Evolutionary conservation across 2,329 filamentous ascomycete genomes (phyloP).

Genomic region (Trichoderma endophyticum): DNA sequence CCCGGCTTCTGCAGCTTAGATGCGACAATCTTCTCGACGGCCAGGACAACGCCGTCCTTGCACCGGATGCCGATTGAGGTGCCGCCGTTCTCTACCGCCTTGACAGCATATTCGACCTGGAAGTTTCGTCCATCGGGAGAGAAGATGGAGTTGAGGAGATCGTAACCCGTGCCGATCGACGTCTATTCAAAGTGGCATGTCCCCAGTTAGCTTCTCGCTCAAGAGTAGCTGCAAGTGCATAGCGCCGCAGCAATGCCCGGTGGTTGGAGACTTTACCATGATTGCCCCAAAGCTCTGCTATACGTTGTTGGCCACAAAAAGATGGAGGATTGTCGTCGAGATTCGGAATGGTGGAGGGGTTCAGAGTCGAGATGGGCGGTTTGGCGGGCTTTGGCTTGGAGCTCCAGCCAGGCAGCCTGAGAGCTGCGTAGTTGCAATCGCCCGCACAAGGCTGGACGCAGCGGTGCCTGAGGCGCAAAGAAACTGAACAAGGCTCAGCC

Average conservation of each 20-base stretch:
- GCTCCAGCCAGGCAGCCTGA: slow-evolving; percentile 42
- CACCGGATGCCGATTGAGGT: slow-evolving; percentile 94
- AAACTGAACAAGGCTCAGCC: neutral
- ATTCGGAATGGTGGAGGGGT: slow-evolving; percentile 13
- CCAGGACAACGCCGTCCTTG: slow-evolving; percentile 94
- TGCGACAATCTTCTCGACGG: slow-evolving; percentile 91
- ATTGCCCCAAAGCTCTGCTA: neutral
- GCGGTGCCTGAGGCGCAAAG: slow-evolving; percentile 32
- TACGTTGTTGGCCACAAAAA: neutral
- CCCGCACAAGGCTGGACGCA: slow-evolving; percentile 27
- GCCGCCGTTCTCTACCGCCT: slow-evolving; percentile 96
- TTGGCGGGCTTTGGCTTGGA: slow-evolving; percentile 28
- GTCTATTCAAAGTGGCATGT: slow-evolving; percentile 60
- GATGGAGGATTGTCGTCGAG: neutral
- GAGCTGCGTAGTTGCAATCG: slow-evolving; percentile 39
- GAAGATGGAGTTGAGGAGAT: slow-evolving; percentile 99
- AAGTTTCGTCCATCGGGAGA: slow-evolving; percentile 98
- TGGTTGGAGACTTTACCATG: slow-evolving; percentile 15
- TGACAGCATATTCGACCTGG: slow-evolving; percentile 97
- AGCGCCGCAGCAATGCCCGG: neutral
- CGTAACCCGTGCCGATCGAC: slow-evolving; percentile 99
- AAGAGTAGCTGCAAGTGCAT: neutral
- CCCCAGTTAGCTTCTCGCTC: slow-evolving; percentile 14
- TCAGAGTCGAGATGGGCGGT: slow-evolving; percentile 16
- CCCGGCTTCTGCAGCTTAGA: slow-evolving; percentile 94